A percentile compares a stretch with the other conserved stretches of the same genome.
These are phyloP conservation scores for Colletotrichum sp. DNA, from an alignment of 2,329 filamentous ascomycete species.

Conservation along the genomic window DNA sequence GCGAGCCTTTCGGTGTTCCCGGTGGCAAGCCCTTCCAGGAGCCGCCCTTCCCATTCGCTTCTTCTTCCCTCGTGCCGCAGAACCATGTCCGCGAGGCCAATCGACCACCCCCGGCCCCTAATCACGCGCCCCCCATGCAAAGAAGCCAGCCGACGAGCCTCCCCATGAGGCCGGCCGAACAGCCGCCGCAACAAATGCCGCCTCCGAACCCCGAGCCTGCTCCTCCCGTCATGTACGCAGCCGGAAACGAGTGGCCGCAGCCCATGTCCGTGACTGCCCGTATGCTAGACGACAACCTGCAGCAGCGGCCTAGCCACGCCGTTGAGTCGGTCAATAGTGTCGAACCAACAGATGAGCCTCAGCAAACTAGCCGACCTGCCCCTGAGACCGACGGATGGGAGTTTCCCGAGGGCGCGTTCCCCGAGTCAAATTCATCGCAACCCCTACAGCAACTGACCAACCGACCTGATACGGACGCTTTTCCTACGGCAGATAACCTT, in stretches of 20 bases:
- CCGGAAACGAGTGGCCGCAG: conserved; percentile 35
- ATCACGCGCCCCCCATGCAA: conserved; percentile 63
- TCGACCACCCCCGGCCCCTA: conserved; percentile 58
- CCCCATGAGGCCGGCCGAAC: conserved; percentile 37
- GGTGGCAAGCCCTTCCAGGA: conserved; percentile 40
- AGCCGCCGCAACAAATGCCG: conserved; percentile 55
- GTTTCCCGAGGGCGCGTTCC: conserved; percentile 80
- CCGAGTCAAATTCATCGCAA: conserved; percentile 56
- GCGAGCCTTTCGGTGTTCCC: conserved; percentile 53
- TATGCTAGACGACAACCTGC: conserved; percentile 35
- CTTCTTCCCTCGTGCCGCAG: conserved; percentile 33
- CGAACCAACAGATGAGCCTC: conserved; percentile 45
- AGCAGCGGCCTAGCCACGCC: conserved; percentile 38
- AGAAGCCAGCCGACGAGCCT: conserved; percentile 39
- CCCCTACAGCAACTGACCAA: conserved; percentile 51
- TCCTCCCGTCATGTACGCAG: conserved; percentile 42
- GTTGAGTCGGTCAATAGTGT: conserved; percentile 42
- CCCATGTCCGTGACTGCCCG: conserved; percentile 27
- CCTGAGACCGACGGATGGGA: conserved; percentile 83
- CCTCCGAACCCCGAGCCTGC: conserved; percentile 56
- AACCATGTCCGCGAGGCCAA: conserved; percentile 64
- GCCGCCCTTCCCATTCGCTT: conserved; percentile 28
- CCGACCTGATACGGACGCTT: conserved; percentile 86
- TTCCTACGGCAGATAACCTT: conserved; percentile 80
- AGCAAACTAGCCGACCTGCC: conserved; percentile 35